Base-by-base conservation (phyloP, 257 asterid genomes). In the Knoxia roxburghii region DNA sequence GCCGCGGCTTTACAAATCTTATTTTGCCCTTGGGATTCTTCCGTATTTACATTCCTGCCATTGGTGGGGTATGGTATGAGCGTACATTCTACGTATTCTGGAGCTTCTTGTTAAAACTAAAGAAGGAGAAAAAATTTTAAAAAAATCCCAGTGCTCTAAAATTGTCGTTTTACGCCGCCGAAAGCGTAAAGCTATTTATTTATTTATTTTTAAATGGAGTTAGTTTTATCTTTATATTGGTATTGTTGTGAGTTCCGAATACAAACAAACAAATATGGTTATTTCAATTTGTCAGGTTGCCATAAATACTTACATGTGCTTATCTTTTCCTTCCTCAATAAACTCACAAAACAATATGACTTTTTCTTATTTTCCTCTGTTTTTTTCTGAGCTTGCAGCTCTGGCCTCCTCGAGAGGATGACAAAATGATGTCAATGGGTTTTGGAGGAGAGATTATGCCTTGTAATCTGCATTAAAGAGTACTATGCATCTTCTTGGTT, bases 101-200 rank as follows among this genome's bases (percentile, higher is more conserved):
- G 41, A 3, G 41, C 9, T 3, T 37, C 6, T 37, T 37, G 9
- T 4, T 3, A 37, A 37, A 37, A 3, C 41, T 37, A 37, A 37
- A 3, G 9, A 37, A 37, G 41, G 20, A 11, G 18, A 35, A 59
- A 21, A 57, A 13, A 48, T 4, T 6, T 1, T 1, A 20, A 3
- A 50, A 41, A 27, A 40, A 9, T 1, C 11, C 54, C 55, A 27
- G 41, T 55, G 12, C 24, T 7, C 14, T 15, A 7, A n/a, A 13
- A 37, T 70, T 70, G 75, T 61, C 69, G 75, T 37, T 70, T 33
- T 70, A 51, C n/a, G 55, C 75, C 63, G 75, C 75, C 75, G 63
- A 48, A 29, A 27, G 62, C 62, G 17, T 15, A 15, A 15, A 20
- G 15, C n/a, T n/a, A n/a, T n/a, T n/a, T n/a, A n/a, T n/a, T n/a